phyloP scores from a whole-genome alignment of 805 yeast species.

The Kazachstania viticola region DNA sequence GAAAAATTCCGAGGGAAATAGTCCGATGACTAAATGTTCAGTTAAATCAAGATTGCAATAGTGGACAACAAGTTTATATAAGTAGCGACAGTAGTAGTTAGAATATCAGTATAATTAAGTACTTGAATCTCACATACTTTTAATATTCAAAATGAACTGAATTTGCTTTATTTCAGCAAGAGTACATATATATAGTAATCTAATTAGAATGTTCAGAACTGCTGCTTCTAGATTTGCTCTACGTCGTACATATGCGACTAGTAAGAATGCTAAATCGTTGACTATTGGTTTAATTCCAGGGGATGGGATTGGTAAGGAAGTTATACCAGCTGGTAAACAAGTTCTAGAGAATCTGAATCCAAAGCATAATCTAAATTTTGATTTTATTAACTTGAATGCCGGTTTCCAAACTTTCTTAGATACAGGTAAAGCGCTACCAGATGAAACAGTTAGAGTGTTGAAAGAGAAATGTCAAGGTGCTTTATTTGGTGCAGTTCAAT shows the following conservation, averaged over 20 bases:
- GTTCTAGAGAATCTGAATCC: slow-evolving; percentile 73
- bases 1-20: not conserved
- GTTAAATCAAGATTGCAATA: too few species aligned
- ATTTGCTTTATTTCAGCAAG: not conserved
- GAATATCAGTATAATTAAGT: too few species aligned
- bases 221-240: slow-evolving; percentile 12
- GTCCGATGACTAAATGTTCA: not conserved
- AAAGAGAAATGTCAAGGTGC: slow-evolving; percentile 90
- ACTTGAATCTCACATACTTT: too few species aligned
- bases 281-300: slow-evolving; percentile 81
- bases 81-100: too few species aligned
- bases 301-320: slow-evolving; percentile 97
- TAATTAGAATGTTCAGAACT: slow-evolving; percentile 21
- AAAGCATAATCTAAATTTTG: slow-evolving; percentile 65
- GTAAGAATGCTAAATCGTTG: slow-evolving; percentile 29
- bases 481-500: slow-evolving; percentile 91
- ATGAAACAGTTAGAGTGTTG: slow-evolving; percentile 72
- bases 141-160: too few species aligned
- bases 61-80: too few species aligned
- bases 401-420: slow-evolving; percentile 89
- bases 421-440: slow-evolving; percentile 95
- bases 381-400: slow-evolving; percentile 81
- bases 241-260: not conserved
- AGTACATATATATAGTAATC: not conserved
- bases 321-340: slow-evolving; percentile 90